Percentiles rank a stretch among this genome's conserved stretches.
These are phyloP conservation scores for Globisporangium takayamanum DNA, from an alignment of 352 stramenopile genomes.

Conservation along the genomic window DNA sequence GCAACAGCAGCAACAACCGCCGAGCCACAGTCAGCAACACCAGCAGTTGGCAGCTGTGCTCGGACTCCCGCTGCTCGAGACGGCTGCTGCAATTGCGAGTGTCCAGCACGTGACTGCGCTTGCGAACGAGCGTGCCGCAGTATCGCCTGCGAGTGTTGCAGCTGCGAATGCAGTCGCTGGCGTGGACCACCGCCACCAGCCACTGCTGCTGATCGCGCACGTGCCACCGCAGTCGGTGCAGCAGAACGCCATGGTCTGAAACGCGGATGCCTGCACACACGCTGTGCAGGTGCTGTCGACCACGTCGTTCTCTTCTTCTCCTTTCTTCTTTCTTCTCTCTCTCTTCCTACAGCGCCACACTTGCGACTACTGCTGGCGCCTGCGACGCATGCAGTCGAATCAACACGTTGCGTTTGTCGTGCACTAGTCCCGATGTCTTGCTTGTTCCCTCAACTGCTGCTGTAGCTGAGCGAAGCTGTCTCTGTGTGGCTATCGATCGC, in stretches of 20 bases:
- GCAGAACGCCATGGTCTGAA: conserved; percentile 16
- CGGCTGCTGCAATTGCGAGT: conserved; percentile 6
- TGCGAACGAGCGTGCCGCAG: no score
- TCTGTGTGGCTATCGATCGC: no score
- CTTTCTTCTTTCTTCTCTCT: background rate
- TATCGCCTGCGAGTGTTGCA: no score
- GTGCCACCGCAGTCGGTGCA: background rate
- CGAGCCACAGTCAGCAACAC: conserved; percentile 1
- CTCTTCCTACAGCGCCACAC: background rate
- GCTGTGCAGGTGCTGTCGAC: background rate
- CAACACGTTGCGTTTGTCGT: background rate
- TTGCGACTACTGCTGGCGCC: background rate
- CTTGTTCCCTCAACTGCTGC: background rate
- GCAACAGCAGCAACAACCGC: background rate
- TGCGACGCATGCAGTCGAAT: background rate
- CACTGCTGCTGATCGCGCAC: background rate
- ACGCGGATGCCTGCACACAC: conserved; percentile 3
- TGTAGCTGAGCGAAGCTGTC: no score
- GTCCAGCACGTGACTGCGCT: background rate
- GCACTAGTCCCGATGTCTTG: background rate
- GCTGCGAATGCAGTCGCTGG: background rate
- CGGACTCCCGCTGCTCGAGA: conserved; percentile 9
- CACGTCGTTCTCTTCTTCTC: background rate
- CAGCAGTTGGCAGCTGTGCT: conserved; percentile 3
- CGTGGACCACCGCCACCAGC: background rate